Evolutionary conservation across 2,329 filamentous ascomycete species (phyloP), one percentile per base, ranked within the genome.

Genomic region (Nemania sp.): DNA sequence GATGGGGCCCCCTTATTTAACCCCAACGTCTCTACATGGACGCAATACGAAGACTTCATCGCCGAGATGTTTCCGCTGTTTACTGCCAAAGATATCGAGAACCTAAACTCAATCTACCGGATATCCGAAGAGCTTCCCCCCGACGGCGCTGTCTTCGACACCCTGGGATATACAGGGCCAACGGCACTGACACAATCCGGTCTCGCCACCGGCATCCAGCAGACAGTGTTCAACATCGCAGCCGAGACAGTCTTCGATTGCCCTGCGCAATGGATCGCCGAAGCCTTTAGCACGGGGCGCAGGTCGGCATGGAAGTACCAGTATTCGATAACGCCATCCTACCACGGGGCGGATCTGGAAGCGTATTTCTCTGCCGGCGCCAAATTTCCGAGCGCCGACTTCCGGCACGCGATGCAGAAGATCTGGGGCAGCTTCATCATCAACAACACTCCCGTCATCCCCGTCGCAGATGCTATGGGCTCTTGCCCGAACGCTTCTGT

Each of bases 171-270:
- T 39, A 58, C 46, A 0, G 68, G 68, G 0, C 69, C 73, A 1
- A 79, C 73, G 0, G 77, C 78, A 0, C 57, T 80, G 23, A 77
- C 77, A 39, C 69, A 77, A 43, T 76, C 73, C 33, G 68, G 69
- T 6, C 68, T 76, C 11, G 76, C 68, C 0, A 75, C 73, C 1
- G 77, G 78, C 7, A 75, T 78, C 49, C 77, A 80, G 53, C 77
- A 80, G 55, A 70, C 75, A 7, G 76, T 73, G 5, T 65, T 72
- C 52, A 74, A 78, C 59, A 72, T 81, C 41, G 77, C 73, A 34
- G 75, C 73, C 24, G 78, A 82, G 66, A 73, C 72, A 1, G 78
- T 75, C 1, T 80, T 80, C 50, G 68, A 75, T 34, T 81, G 78
- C 56, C 75, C 78, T 0, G 72, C 73, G 0, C 78, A 80, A 64